These are phyloP conservation scores for Middelhovenomyces tepae DNA, from an alignment of 805 yeast genomes.

Conservation along the genomic window DNA sequence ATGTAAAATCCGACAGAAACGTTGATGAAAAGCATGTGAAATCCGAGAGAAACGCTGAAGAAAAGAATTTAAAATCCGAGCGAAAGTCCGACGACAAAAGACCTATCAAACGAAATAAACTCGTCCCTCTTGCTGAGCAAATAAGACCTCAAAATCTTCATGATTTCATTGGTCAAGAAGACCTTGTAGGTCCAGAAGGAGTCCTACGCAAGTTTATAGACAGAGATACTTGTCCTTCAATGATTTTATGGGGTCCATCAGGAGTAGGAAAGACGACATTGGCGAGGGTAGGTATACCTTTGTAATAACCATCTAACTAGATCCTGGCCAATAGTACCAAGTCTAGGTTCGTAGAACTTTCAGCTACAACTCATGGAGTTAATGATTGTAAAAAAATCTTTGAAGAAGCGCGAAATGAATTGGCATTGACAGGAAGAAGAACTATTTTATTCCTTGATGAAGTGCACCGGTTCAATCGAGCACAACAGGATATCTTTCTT, in stretches of 20 bases:
- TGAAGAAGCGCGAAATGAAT: conserved; percentile 39
- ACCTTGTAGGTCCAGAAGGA: conserved; percentile 59
- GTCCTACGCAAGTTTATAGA: conserved; percentile 56
- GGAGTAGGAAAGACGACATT: conserved; percentile 93
- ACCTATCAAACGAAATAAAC: neutral
- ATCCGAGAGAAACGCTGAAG: too few relatives aligned
- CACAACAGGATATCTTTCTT: conserved; percentile 81
- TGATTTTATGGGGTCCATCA: conserved; percentile 92
- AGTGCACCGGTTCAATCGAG: conserved; percentile 76
- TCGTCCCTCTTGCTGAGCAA: conserved; percentile 65
- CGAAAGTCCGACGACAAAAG: too few relatives aligned
- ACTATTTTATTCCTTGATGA: conserved; percentile 86
- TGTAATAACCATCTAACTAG: conserved; percentile 19
- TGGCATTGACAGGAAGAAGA: conserved; percentile 39
- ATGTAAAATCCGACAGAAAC: too few relatives aligned
- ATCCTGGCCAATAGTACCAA: conserved; percentile 40
- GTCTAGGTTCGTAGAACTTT: conserved; percentile 59
- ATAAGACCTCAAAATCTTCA: conserved; percentile 66
- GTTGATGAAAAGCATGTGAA: too few relatives aligned
- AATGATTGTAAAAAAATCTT: conserved; percentile 57
- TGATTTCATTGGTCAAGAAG: conserved; percentile 79
- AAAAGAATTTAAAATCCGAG: too few relatives aligned
- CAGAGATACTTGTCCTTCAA: conserved; percentile 50
- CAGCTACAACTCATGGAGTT: conserved; percentile 71
- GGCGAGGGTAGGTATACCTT: conserved; percentile 39